A percentile compares a stretch with the other conserved stretches of the same genome.
phyloP scores from a whole-genome alignment of 345 rosid genomes.

The Salix viminalis region DNA sequence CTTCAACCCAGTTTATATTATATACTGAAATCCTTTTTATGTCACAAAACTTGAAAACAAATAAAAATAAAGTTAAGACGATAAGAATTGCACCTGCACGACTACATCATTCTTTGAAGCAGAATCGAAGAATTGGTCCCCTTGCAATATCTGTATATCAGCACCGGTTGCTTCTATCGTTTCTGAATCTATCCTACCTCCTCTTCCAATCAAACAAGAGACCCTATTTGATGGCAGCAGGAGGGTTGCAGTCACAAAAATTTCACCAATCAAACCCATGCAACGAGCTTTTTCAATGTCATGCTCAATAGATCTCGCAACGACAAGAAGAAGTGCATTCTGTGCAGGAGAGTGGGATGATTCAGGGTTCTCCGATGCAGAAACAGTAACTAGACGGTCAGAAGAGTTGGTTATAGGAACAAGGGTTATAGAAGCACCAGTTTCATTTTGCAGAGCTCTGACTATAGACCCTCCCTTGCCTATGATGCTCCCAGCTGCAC shows the following conservation, averaged over 20 bases:
- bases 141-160: conserved; percentile 37
- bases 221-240: conserved; percentile 36
- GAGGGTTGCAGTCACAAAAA: conserved; percentile 49
- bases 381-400: conserved; percentile 10
- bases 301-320: conserved; percentile 50
- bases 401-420: conserved; percentile 3
- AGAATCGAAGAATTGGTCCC: conserved; percentile 21
- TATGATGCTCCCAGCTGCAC: conserved; percentile 55
- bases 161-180: conserved; percentile 30
- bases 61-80: neutral
- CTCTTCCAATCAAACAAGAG: conserved; percentile 26
- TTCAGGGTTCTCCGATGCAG: conserved; percentile 39
- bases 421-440: conserved; percentile 56
- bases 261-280: conserved; percentile 22
- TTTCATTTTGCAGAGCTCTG: conserved; percentile 49
- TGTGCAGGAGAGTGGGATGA: conserved; percentile 56
- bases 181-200: conserved; percentile 27
- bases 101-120: conserved; percentile 39
- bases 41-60: too few relatives aligned
- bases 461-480: conserved; percentile 55
- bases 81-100: conserved; percentile 43
- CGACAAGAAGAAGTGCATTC: conserved; percentile 51
- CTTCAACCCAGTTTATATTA: too few relatives aligned
- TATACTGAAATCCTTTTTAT: too few relatives aligned
- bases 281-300: conserved; percentile 37